Conservation (phyloP, 2,329 filamentous ascomycete species). For the Fusarium buxicola region DNA sequence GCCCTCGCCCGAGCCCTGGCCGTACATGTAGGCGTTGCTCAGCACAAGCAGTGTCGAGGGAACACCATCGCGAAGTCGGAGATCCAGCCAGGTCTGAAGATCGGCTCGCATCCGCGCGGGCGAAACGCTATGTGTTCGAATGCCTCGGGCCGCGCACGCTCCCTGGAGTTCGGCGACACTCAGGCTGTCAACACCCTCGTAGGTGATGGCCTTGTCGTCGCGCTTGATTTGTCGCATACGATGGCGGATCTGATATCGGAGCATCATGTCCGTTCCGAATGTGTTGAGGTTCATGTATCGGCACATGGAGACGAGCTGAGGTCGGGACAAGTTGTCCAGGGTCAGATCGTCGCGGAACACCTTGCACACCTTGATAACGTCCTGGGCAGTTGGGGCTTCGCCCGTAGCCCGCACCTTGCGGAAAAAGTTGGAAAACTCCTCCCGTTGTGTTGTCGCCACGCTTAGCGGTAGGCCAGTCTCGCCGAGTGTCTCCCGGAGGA, state of each 20-base stretch:
- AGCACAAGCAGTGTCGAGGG: conserved; percentile 95
- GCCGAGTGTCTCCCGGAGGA: conserved; percentile 87
- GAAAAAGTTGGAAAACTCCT: conserved; percentile 98
- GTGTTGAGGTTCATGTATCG: conserved; percentile 98
- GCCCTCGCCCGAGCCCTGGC: conserved; percentile 88
- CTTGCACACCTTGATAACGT: conserved; percentile 99
- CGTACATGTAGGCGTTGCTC: conserved; percentile 98
- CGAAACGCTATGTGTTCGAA: conserved; percentile 91
- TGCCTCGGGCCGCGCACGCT: conserved; percentile 90
- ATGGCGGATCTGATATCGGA: conserved; percentile 95
- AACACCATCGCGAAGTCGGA: conserved; percentile 93
- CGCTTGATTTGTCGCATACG: conserved; percentile 99
- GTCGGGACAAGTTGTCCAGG: conserved; percentile 94
- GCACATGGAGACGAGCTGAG: conserved; percentile 97
- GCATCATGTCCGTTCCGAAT: conserved; percentile 97
- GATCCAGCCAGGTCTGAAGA: conserved; percentile 91
- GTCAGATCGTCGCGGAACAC: conserved; percentile 98
- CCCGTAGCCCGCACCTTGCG: conserved; percentile 93
- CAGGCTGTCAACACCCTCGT: conserved; percentile 91
- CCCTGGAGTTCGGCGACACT: conserved; percentile 94
- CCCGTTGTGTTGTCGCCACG: conserved; percentile 84
- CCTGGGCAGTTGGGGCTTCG: conserved; percentile 85
- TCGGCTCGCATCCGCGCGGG: conserved; percentile 90
- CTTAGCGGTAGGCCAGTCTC: conserved; percentile 95
- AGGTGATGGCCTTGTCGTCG: conserved; percentile 93